Evolutionary conservation across 805 yeast genomes (phyloP).

Genomic region (Torulaspora delbrueckii): DNA sequence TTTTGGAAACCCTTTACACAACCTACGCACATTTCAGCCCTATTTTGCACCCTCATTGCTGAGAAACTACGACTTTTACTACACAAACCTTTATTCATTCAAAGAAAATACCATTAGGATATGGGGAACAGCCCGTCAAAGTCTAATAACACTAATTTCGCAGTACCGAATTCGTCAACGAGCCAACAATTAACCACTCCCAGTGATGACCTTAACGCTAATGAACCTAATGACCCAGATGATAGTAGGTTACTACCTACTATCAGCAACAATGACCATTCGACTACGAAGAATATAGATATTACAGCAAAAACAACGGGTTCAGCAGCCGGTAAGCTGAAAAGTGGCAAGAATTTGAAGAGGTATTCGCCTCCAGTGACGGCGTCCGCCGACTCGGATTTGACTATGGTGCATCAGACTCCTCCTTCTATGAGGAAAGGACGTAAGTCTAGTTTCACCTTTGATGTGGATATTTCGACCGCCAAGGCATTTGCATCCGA

Average conservation of each 20-base stretch:
- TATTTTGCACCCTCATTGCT: neutral
- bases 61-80: neutral
- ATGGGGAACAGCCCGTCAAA: conserved; percentile 68
- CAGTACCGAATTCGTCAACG: conserved; percentile 36
- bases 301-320: conserved; percentile 4
- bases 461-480: conserved; percentile 35
- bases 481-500: conserved; percentile 31
- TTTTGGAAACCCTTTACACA: neutral
- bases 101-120: conserved; percentile 1
- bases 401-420: conserved; percentile 16
- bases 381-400: conserved; percentile 20
- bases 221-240: conserved; percentile 44
- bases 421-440: conserved; percentile 5
- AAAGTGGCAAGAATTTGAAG: conserved; percentile 9
- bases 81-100: neutral
- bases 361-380: conserved; percentile 1
- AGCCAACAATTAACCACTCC: conserved; percentile 32
- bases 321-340: conserved; percentile 6
- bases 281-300: conserved; percentile 12
- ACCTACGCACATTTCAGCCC: neutral
- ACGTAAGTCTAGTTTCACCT: conserved; percentile 21
- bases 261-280: conserved; percentile 20
- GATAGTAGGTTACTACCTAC: conserved; percentile 43
- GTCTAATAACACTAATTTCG: conserved; percentile 39
- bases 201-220: conserved; percentile 31